Evolutionary conservation across 2,329 filamentous ascomycete species (phyloP), one percentile per base, ranked within the genome.

Genomic region (Thelonectria blattea): DNA sequence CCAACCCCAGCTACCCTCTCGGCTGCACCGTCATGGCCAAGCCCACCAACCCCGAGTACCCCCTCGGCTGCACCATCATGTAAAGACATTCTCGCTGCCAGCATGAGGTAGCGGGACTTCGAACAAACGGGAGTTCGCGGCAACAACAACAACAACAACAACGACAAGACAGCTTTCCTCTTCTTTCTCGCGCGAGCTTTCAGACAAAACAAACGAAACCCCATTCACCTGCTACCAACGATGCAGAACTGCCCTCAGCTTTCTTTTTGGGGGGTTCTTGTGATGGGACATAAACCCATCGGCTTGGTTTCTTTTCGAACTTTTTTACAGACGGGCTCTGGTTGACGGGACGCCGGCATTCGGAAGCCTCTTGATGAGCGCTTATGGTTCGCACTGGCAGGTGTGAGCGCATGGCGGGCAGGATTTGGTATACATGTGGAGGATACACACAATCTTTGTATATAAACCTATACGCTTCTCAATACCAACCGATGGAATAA

Each of bases 11-110:
- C 20, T 72, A 71, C 18, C 71, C 70, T 24, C 60, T 71, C 20
- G 67, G 67, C 24, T 73, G 72, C 64, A 64, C 47, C 20, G 57
- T 73, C 54, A 73, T 73, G 71, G 67, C 71, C 50, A 73, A 74
- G 68, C 71, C 72, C 14, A 24, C 55, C 34, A 64, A 63, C 42
- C 50, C 63, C 14, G 53, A 65, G 48, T 71, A 70, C 58, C 69
- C 66, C 43, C 64, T 73, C 22, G 70, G 72, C 55, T 77, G 75
- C 64, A 67, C 61, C 30, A 56, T 76, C 68, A 76, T 76, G 75
- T 77, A 75, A 73, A 68, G 24, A n/a, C 20, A 11, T 22, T 24
- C 17, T 42, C 34, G 20, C 24, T n/a, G n/a, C 39, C 42, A 52
- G 51, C 51, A 43, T 52, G 20, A 43, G 43, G 47, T 52, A 14